phyloP scores from a whole-genome alignment of 1,139 yeast species.

The Sugiyamaella castrensis region DNA sequence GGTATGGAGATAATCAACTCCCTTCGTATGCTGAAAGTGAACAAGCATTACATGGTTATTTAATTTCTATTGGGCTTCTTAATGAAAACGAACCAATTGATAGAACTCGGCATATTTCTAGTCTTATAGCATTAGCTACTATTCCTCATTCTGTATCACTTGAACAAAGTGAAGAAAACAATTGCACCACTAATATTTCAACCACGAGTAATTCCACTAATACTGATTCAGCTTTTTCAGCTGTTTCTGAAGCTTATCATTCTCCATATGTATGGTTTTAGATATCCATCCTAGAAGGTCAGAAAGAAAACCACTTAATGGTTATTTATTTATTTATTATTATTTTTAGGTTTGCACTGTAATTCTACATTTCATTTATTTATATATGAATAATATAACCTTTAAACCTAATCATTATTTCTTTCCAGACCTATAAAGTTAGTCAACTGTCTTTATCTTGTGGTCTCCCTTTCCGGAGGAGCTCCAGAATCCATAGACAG shows the following conservation, averaged over 20 bases:
- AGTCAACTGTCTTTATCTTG: constrained; percentile 1
- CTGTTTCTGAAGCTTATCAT: constrained; percentile 14
- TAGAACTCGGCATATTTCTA: constrained; percentile 16
- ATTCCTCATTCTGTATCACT: constrained; percentile 12
- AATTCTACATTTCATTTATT: not conserved
- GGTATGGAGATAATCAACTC: constrained; percentile 28
- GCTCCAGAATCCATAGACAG: no score
- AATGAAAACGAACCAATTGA: constrained; percentile 10
- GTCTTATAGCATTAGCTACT: constrained; percentile 16
- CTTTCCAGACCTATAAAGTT: constrained; percentile 13
- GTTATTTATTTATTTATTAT: constrained; percentile 1
- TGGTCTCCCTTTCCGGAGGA: not conserved
- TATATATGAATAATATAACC: not conserved
- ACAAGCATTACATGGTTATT: constrained; percentile 29
- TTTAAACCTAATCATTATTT: constrained; percentile 3
- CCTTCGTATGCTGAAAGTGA: constrained; percentile 32
- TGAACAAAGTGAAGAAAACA: not conserved
- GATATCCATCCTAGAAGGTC: not conserved
- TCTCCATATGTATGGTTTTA: constrained; percentile 18
- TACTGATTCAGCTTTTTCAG: constrained; percentile 5
- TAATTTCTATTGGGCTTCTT: constrained; percentile 27
- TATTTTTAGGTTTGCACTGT: no score
- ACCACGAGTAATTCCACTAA: not conserved
- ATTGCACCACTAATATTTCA: constrained; percentile 4
- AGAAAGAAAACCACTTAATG: not conserved